phyloP scores from a whole-genome alignment of 768 basidiomycete species.

The Mrakia gelida region DNA sequence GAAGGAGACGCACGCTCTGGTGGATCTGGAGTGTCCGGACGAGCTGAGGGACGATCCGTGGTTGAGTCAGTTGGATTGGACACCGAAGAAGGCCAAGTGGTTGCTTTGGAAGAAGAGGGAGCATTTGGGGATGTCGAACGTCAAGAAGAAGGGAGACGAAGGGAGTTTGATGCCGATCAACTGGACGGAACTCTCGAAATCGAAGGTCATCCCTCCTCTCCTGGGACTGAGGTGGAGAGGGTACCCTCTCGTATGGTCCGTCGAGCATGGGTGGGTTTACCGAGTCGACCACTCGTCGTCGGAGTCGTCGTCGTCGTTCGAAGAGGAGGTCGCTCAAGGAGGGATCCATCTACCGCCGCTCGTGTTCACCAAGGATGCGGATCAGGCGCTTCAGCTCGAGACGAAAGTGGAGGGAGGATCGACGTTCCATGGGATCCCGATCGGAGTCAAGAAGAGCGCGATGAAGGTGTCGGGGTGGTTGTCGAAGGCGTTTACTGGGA shows the following conservation, averaged over 20 bases:
- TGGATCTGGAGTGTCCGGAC: constrained; percentile 47
- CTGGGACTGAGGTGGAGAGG: constrained; percentile 61
- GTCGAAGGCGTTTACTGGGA: constrained; percentile 18
- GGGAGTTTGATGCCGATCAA: constrained; percentile 20
- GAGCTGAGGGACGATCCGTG: constrained; percentile 61
- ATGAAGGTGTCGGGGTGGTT: constrained; percentile 3
- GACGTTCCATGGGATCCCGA: not conserved
- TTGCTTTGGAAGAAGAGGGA: not conserved
- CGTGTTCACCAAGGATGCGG: constrained; percentile 33
- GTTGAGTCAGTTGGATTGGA: constrained; percentile 91
- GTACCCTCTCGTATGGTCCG: constrained; percentile 56
- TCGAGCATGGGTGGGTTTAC: constrained; percentile 58
- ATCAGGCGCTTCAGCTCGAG: constrained; percentile 28
- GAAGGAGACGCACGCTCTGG: constrained; percentile 40
- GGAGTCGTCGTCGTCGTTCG: not conserved
- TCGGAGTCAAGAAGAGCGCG: not conserved
- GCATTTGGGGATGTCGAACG: not conserved
- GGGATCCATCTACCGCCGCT: constrained; percentile 31
- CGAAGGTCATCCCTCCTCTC: constrained; percentile 61
- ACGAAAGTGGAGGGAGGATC: not conserved
- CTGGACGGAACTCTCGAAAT: constrained; percentile 6
- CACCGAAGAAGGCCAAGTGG: constrained; percentile 58
- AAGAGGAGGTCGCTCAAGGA: not conserved
- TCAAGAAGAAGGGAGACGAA: not conserved
- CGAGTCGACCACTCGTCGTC: not conserved